A percentile compares a stretch with the other conserved stretches of the same genome.
These are phyloP conservation scores for Paragyromitra xinjiangensis DNA, from an alignment of 495 filamentous ascomycete genomes.

Conservation along the genomic window DNA sequence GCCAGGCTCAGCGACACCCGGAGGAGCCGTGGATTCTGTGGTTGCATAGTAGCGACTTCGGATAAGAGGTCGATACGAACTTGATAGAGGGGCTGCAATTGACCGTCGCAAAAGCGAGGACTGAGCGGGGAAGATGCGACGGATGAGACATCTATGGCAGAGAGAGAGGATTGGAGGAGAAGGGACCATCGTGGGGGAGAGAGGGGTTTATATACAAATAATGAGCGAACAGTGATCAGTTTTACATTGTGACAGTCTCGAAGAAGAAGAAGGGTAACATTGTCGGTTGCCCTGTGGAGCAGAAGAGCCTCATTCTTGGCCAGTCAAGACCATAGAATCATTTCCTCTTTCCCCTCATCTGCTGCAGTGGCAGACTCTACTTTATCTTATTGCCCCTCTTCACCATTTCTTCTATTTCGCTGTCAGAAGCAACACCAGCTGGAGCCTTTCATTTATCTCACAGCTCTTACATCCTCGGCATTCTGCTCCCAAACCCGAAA, in stretches of 20 bases:
- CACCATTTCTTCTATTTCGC: no score
- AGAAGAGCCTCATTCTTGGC: neutral
- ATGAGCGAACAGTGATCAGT: neutral
- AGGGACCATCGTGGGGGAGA: slow-evolving; percentile 25
- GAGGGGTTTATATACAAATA: slow-evolving; percentile 29
- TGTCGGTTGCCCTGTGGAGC: neutral
- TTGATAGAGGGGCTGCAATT: neutral
- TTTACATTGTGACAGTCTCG: no score
- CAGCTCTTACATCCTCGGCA: no score
- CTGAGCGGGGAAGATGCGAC: slow-evolving; percentile 15
- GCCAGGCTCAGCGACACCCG: neutral
- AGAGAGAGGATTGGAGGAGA: slow-evolving; percentile 32
- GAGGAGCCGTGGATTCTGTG: neutral
- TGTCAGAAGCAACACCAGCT: no score
- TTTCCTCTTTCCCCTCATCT: no score
- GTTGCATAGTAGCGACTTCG: slow-evolving; percentile 3
- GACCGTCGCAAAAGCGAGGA: slow-evolving; percentile 24
- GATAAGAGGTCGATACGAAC: neutral
- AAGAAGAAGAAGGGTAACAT: slow-evolving; percentile 22
- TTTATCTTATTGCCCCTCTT: no score
- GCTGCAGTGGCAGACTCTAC: no score
- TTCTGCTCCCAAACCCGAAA: no score
- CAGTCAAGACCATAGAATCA: neutral
- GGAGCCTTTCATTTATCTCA: no score
- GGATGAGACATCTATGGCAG: slow-evolving; percentile 41